A percentile compares a stretch with the other conserved stretches of the same genome.
Evolutionary conservation across 208 protist genomes (phyloP).

Genomic region (Wallacemonas collosoma): DNA sequence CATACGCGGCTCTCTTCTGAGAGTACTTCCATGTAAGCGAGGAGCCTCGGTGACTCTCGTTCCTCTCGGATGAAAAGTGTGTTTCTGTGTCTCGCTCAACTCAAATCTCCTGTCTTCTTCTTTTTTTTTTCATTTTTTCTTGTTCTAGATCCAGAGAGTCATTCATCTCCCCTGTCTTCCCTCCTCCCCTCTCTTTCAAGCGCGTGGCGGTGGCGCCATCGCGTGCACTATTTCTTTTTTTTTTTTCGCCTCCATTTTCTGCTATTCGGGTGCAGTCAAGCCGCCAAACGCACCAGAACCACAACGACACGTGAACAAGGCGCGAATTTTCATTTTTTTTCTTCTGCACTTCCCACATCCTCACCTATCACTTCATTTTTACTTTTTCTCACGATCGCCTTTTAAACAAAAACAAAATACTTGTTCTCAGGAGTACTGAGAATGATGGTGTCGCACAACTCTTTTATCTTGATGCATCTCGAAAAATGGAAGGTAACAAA

Average conservation of each 20-base stretch:
- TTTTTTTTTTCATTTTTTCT: conserved; percentile 8
- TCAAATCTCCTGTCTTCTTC: background rate
- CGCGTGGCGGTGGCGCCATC: background rate
- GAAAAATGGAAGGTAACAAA: too few species aligned
- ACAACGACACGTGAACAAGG: too few species aligned
- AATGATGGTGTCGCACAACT: background rate
- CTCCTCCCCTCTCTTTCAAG: background rate
- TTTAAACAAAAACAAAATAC: background rate
- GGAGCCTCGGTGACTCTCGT: background rate
- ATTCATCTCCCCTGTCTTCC: background rate
- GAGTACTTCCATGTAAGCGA: background rate
- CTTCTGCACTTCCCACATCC: background rate
- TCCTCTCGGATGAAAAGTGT: background rate
- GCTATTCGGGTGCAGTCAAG: background rate
- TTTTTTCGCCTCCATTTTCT: background rate
- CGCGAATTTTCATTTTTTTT: background rate
- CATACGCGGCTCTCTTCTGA: too few species aligned
- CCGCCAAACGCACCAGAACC: too few species aligned
- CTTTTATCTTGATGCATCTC: background rate
- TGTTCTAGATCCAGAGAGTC: background rate
- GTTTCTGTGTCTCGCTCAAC: background rate
- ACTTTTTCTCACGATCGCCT: conserved; percentile 9
- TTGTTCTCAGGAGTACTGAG: too few species aligned
- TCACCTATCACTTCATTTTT: conserved; percentile 3
- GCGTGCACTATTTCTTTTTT: background rate